These are phyloP conservation scores for Ogataea minuta DNA, from an alignment of 805 yeast species.

Conservation along the genomic window DNA sequence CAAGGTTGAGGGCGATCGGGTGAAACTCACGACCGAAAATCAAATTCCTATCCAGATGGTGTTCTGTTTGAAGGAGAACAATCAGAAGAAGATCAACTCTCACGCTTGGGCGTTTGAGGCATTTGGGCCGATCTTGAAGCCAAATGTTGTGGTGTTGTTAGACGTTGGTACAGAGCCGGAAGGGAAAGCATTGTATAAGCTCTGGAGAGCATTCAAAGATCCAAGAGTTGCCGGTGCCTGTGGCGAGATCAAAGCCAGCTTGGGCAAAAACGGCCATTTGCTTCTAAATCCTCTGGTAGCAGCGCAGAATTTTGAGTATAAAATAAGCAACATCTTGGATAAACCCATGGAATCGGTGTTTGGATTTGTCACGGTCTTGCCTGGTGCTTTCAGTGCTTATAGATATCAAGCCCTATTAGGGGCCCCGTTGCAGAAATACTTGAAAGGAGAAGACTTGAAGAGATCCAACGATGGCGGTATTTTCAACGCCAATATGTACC, in stretches of 20 bases:
- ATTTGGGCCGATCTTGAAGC: slow-evolving; percentile 77
- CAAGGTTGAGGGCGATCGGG: slow-evolving; percentile 51
- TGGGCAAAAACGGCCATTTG: slow-evolving; percentile 52
- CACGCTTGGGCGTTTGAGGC: slow-evolving; percentile 98
- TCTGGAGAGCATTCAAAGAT: slow-evolving; percentile 82
- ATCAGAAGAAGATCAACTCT: slow-evolving; percentile 86
- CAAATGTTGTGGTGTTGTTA: slow-evolving; percentile 76
- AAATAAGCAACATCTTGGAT: slow-evolving; percentile 90
- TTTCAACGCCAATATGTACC: slow-evolving; percentile 92
- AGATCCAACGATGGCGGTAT: slow-evolving; percentile 66
- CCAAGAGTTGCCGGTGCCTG: slow-evolving; percentile 95
- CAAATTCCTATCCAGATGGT: slow-evolving; percentile 81
- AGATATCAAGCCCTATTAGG: slow-evolving; percentile 82
- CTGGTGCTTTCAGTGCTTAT: slow-evolving; percentile 97
- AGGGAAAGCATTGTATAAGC: slow-evolving; percentile 75
- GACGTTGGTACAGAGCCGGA: slow-evolving; percentile 96
- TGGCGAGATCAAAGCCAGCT: slow-evolving; percentile 89
- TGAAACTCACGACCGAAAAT: slow-evolving; percentile 64
- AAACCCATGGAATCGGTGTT: slow-evolving; percentile 94
- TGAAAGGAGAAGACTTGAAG: slow-evolving; percentile 85
- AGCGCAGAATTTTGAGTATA: slow-evolving; percentile 95
- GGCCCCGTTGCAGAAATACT: slow-evolving; percentile 81
- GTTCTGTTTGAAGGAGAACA: slow-evolving; percentile 87
- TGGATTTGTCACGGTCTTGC: slow-evolving; percentile 91
- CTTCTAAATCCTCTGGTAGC: slow-evolving; percentile 87